Evolutionary conservation across 805 yeast genomes (phyloP).

Genomic region (Candida odintsovae): DNA sequence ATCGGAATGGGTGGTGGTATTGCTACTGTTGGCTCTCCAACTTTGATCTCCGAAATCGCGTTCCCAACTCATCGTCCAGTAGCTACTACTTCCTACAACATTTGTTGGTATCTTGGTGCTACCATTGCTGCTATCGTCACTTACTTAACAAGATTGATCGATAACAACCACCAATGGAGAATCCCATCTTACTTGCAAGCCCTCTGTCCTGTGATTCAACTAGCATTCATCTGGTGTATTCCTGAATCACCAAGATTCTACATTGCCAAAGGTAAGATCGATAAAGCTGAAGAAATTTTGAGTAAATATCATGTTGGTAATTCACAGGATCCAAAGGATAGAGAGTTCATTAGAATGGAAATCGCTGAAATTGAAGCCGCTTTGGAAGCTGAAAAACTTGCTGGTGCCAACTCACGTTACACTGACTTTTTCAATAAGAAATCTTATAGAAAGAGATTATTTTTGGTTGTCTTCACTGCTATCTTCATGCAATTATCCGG

Average conservation of each 20-base stretch:
- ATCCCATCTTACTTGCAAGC: constrained; percentile 49
- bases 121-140: constrained; percentile 32
- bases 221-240: constrained; percentile 28
- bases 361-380: constrained; percentile 33
- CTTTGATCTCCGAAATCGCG: constrained; percentile 42
- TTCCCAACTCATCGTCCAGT: constrained; percentile 24
- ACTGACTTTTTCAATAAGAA: constrained; percentile 29
- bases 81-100: constrained; percentile 31
- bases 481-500: constrained; percentile 42
- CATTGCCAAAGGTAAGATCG: constrained; percentile 34
- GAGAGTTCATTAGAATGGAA: constrained; percentile 31
- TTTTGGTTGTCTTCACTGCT: constrained; percentile 28
- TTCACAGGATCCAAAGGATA: constrained; percentile 15
- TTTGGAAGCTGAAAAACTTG: constrained; percentile 34
- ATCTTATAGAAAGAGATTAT: constrained; percentile 36
- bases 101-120: constrained; percentile 48
- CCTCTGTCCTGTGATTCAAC: constrained; percentile 39
- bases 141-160: constrained; percentile 24
- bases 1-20: constrained; percentile 18
- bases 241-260: constrained; percentile 49
- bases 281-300: constrained; percentile 38
- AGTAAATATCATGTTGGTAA: constrained; percentile 33
- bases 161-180: constrained; percentile 41
- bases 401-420: constrained; percentile 27
- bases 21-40: constrained; percentile 39